Evolutionary conservation across 1,284 basidiomycete species (phyloP).

Genomic region (Ustilago loliicola): DNA sequence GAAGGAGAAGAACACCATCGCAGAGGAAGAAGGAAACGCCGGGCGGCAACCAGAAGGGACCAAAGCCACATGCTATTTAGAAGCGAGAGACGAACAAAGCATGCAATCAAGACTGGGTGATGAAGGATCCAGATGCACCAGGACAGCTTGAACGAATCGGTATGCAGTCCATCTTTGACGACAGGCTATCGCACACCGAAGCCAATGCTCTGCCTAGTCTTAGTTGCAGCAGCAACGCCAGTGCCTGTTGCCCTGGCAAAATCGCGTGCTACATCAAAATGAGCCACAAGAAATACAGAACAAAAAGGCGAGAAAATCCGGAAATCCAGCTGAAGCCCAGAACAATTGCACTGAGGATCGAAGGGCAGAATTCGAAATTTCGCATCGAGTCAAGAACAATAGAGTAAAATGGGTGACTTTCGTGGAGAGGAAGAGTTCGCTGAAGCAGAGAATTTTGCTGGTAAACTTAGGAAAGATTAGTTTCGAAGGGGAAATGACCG

Average conservation of each 20-base stretch:
- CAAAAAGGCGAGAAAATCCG: not conserved
- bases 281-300: not conserved
- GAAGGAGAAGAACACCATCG: not conserved
- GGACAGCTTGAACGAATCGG: slow-evolving; percentile 8
- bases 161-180: slow-evolving; percentile 15
- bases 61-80: slow-evolving; percentile 10
- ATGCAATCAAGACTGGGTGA: slow-evolving; percentile 9
- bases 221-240: no score
- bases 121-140: slow-evolving; percentile 13
- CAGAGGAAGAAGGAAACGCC: slow-evolving; percentile 10
- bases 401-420: not conserved
- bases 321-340: not conserved
- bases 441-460: no score
- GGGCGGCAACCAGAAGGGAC: slow-evolving; percentile 1
- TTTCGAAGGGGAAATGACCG: no score
- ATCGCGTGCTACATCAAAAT: not conserved
- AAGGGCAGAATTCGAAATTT: slow-evolving; percentile 13
- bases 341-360: slow-evolving; percentile 9
- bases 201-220: no score
- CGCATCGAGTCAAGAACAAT: not conserved
- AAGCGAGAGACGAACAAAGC: slow-evolving; percentile 7
- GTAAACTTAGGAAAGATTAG: no score
- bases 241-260: not conserved
- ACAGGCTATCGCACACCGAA: slow-evolving; percentile 2
- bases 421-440: not conserved